Base-by-base conservation (phyloP, 495 filamentous ascomycete species). In the Niebla homalea region DNA sequence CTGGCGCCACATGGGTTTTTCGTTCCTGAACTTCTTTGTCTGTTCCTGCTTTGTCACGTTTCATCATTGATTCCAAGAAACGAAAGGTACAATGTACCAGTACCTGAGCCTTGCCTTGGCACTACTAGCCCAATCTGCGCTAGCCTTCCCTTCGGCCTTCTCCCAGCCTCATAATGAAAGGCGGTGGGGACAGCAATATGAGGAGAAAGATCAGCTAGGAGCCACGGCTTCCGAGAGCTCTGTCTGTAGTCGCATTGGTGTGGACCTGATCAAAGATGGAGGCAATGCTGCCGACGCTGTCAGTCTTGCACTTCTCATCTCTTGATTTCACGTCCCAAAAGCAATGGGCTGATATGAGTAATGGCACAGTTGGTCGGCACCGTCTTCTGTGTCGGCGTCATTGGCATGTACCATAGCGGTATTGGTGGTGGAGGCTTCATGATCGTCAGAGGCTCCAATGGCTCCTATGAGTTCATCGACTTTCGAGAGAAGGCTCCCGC, bases 351-450 rank as follows among this genome's bases (percentile, higher is more conserved):
- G 35, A 36, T 32, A 37, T 11, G 22, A 45, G 2, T 1, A 16
- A 50, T 12, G 29, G 20, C n/a, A 36, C 52, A 76, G 73, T 67
- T 84, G 58, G 72, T 89, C 22, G 80, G 82, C 6, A 84, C 84
- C 0, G 76, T 79, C 38, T 70, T 88, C 40, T 89, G 85, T 41
- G 76, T 88, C 20, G 85, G 85, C 3, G 83, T 86, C 5, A 74
- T 83, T 48, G 83, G 71, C 0, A 90, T 92, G 85, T 87, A 90
- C 54, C 87, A 94, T 64, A 86, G 82, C 25, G 87, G 87, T 23
- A 80, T 94, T 35, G 87, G 87, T 3, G 89, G 89, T 4, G 89
- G 89, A n/a, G 88, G 89, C 0, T 95, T 94, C 65, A 80, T 83
- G 72, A 72, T 94, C n/a, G 38, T 48, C 16, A 73, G 81, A 23